A percentile compares a stretch with the other conserved stretches of the same genome.
phyloP scores from a whole-genome alignment of 2,329 filamentous ascomycete species.

The Magnaporthiopsis incrustans region DNA sequence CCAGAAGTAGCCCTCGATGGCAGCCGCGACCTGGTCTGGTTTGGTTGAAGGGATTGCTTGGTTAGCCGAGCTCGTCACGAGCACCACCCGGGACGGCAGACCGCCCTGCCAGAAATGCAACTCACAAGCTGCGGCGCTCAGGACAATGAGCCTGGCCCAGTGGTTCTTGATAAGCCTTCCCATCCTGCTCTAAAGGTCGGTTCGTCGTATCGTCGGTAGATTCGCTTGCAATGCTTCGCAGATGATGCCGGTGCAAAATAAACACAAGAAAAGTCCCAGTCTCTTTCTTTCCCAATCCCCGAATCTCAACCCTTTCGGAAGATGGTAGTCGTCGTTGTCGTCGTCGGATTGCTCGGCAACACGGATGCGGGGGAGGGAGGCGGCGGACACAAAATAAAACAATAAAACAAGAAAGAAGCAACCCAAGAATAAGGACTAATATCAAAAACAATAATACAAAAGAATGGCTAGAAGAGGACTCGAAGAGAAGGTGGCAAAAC shows the following conservation, averaged over 20 bases:
- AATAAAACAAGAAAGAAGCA: constrained; percentile 15
- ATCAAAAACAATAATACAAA: constrained; percentile 21
- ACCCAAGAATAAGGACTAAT: constrained; percentile 14
- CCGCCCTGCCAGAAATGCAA: constrained; percentile 11
- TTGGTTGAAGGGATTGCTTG: constrained; percentile 3
- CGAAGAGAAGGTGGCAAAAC: constrained; percentile 21
- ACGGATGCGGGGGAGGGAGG: neutral
- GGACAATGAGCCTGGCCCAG: constrained; percentile 88
- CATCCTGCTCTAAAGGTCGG: constrained; percentile 45
- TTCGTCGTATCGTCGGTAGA: constrained; percentile 9
- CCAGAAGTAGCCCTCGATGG: constrained; percentile 89
- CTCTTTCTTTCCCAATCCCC: constrained; percentile 6
- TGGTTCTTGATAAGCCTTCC: constrained; percentile 99
- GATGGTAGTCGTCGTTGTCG: neutral
- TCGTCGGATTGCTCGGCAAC: neutral
- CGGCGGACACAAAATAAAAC: constrained; percentile 15
- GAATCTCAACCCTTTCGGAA: neutral
- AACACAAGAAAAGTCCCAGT: constrained; percentile 6
- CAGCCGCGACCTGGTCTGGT: constrained; percentile 77
- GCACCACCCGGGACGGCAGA: neutral
- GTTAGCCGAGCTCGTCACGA: constrained; percentile 18
- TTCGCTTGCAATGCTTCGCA: constrained; percentile 9
- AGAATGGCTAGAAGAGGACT: constrained; percentile 16
- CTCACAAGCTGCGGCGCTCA: constrained; percentile 73
- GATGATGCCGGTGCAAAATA: neutral